Base-by-base conservation (phyloP, 192 early-diverging fungal genomes). In the Backusella liffmaniae region DNA sequence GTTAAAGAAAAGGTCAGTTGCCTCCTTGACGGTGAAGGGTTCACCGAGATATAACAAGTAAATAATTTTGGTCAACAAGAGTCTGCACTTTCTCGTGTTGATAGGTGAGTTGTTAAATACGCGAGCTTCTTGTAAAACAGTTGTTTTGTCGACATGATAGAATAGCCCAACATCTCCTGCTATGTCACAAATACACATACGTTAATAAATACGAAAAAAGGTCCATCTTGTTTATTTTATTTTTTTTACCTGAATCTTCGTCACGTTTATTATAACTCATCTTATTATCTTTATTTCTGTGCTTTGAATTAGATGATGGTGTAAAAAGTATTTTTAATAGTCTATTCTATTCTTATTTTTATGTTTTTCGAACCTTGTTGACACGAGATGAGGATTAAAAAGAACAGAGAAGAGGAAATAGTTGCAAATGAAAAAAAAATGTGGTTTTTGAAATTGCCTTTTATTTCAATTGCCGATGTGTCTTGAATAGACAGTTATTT, bases 31-130 rank as follows among this genome's bases (percentile, higher is more conserved):
- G 66, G 90, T 88, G 82, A 98, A 95, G n/a, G 88, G 84, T 82
- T 98, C 95, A 9, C 92, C 92, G 72, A 95, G 91, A 78, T 96
- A 96, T 66, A 98, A 86, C 76, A 99, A 86, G 78, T 96, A 98
- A 51, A 95, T 88, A 46, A 99, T 95, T 82, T 97, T 97, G 51
- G 97, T 97, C 73, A 99, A 82, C 36, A 97, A 88, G 51, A 95
- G 83, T 37, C 96, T 90, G 82, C 96, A 99, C 84, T 98, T 97
- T 76, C 96, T 90, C 29, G 97, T 92, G 75, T 95, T 95, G 78
- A 99, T 95, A 16, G 98, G 98, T 39, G 95, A 91, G 77, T 96
- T 94, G 84, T 99, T 98, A 85, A 99, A 99, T 35, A 93, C 92
- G 73, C 96, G 93, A 30, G 98, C 94, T 82, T 99, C 98, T 83